Percentiles rank a stretch among this genome's conserved stretches.
Conservation (phyloP, 768 basidiomycete genomes). For the Chalciporus piperatus region DNA sequence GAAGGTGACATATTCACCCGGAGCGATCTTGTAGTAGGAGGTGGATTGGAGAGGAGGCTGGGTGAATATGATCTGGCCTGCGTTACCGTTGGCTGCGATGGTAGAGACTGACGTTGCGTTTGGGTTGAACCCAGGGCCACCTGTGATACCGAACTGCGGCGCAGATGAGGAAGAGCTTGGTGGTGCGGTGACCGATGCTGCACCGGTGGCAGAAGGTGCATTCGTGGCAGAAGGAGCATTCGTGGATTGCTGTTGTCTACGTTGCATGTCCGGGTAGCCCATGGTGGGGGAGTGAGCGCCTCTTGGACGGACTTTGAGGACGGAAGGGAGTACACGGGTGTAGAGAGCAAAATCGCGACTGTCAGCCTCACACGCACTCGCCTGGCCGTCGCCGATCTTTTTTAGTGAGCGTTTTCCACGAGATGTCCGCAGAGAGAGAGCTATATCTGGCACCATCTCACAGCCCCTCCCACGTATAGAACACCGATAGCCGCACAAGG, state of each 20-base stretch:
- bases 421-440: neutral
- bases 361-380: conserved; percentile 15
- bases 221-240: conserved; percentile 2
- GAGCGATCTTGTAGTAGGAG: conserved; percentile 67
- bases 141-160: conserved; percentile 19
- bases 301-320: conserved; percentile 16
- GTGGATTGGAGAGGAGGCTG: conserved; percentile 56
- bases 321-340: neutral
- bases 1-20: conserved; percentile 55
- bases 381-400: conserved; percentile 4
- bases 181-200: neutral
- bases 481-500: neutral
- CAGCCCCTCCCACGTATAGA: conserved; percentile 1
- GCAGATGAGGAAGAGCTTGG: neutral
- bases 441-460: neutral
- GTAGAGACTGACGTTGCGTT: conserved; percentile 16
- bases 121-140: conserved; percentile 25
- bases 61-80: conserved; percentile 50
- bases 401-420: conserved; percentile 12
- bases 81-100: conserved; percentile 37
- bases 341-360: neutral
- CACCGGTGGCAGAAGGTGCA: neutral
- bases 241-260: neutral
- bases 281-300: neutral
- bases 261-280: neutral